Evolutionary conservation across 1,284 basidiomycete species (phyloP).

Genomic region (Leccinum ponderosum): DNA sequence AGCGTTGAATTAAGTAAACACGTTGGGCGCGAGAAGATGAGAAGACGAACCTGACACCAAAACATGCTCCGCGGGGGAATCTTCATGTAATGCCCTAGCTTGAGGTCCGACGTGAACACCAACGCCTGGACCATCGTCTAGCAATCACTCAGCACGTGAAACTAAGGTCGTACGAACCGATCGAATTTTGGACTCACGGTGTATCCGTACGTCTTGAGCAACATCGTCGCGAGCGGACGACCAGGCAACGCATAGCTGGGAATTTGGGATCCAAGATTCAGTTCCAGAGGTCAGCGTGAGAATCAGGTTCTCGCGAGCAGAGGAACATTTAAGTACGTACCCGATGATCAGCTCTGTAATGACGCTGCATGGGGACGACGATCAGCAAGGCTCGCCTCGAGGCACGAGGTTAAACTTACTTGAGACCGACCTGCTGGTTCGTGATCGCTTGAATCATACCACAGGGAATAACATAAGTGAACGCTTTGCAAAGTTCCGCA

Average conservation of each 20-base stretch:
- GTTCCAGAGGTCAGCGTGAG: neutral
- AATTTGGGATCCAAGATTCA: neutral
- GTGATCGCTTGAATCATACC: constrained; percentile 8
- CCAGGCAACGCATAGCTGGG: constrained; percentile 40
- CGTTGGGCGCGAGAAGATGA: neutral
- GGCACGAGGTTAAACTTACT: constrained; percentile 23
- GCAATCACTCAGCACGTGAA: neutral
- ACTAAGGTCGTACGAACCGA: neutral
- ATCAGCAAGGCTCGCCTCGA: neutral
- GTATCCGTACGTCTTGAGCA: constrained; percentile 41
- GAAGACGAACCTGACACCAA: constrained; percentile 34
- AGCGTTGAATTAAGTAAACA: neutral
- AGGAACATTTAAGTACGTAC: constrained; percentile 15
- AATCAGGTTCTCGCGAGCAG: neutral
- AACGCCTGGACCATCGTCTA: constrained; percentile 41
- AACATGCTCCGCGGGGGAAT: constrained; percentile 49
- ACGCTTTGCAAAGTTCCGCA: constrained; percentile 10
- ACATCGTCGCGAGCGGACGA: constrained; percentile 43
- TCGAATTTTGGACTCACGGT: constrained; percentile 31
- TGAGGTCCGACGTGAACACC: constrained; percentile 44
- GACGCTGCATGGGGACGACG: constrained; percentile 26
- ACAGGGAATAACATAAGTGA: no score
- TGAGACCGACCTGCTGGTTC: constrained; percentile 44
- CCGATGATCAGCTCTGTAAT: constrained; percentile 52
- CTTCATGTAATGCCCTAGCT: constrained; percentile 55